These are phyloP conservation scores for Salix exigua DNA, from an alignment of 345 rosid species.

Conservation along the genomic window DNA sequence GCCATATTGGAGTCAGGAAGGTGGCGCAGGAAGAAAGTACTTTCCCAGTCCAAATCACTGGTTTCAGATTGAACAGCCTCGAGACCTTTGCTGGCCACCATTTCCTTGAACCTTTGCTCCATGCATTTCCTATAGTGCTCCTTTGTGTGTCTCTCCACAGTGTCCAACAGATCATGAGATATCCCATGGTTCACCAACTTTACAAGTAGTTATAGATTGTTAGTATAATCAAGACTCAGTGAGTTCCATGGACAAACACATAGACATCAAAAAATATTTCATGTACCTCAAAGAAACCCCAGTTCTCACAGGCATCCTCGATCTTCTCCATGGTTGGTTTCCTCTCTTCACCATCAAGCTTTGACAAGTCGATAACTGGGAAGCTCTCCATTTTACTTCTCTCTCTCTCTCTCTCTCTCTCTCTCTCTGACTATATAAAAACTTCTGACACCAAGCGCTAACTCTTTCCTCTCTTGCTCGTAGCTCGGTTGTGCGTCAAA, in stretches of 20 bases:
- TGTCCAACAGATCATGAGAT: conserved; percentile 60
- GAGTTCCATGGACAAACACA: not conserved
- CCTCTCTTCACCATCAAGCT: conserved; percentile 64
- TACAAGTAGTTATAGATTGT: not conserved
- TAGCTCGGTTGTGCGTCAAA: conserved; percentile 17
- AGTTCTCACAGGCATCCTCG: conserved; percentile 92
- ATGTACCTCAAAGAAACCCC: conserved; percentile 96
- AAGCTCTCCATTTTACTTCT: conserved; percentile 49
- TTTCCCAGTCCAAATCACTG: conserved; percentile 87
- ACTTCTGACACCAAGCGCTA: not conserved
- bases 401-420: not conserved
- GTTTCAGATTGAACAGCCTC: conserved; percentile 60
- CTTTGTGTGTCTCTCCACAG: conserved; percentile 66
- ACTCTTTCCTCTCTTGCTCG: not conserved
- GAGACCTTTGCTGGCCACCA: conserved; percentile 58
- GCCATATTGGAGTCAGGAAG: conserved; percentile 63
- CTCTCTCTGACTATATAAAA: not conserved
- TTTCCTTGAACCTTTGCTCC: conserved; percentile 82
- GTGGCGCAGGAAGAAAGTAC: conserved; percentile 71
- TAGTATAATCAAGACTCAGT: not conserved
- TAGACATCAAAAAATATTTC: not conserved
- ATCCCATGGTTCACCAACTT: conserved; percentile 85
- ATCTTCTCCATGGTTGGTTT: conserved; percentile 54
- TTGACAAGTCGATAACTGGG: conserved; percentile 67
- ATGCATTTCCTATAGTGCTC: conserved; percentile 75